Evolutionary conservation across 768 basidiomycete genomes (phyloP).

Genomic region (Pisolithus orientalis): DNA sequence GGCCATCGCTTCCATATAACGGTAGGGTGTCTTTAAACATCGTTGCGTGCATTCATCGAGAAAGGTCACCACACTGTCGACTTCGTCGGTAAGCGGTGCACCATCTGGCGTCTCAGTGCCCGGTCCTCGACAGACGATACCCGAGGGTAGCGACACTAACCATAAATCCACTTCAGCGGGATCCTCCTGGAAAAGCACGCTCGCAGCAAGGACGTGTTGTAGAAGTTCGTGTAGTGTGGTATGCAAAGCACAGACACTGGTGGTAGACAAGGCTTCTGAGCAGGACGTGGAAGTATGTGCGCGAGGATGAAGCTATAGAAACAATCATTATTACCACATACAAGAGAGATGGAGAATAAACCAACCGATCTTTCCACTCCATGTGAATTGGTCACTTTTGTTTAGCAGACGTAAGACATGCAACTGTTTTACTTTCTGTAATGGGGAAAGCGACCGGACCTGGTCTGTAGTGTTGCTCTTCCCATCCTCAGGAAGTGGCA

Average conservation of each 20-base stretch:
- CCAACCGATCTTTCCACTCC: constrained; percentile 70
- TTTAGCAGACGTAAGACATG: constrained; percentile 73
- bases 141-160: constrained; percentile 58
- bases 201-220: constrained; percentile 56
- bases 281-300: constrained; percentile 68
- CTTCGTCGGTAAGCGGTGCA: constrained; percentile 48
- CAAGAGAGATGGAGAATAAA: constrained; percentile 1
- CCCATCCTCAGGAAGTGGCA: constrained; percentile 5
- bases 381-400: constrained; percentile 73
- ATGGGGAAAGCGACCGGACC: constrained; percentile 11
- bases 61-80: constrained; percentile 53
- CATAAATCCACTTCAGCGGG: constrained; percentile 65
- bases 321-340: background rate
- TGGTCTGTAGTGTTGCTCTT: background rate
- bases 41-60: constrained; percentile 83
- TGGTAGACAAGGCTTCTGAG: constrained; percentile 54
- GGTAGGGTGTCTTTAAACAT: constrained; percentile 77
- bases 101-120: constrained; percentile 45
- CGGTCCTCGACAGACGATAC: constrained; percentile 26
- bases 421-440: constrained; percentile 61
- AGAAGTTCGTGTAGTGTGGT: constrained; percentile 50
- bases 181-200: constrained; percentile 78
- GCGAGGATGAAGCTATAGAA: constrained; percentile 37
- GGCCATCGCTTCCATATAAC: constrained; percentile 72
- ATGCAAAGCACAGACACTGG: constrained; percentile 46